Evolutionary conservation across 2,329 filamentous ascomycete genomes (phyloP), one percentile per base, ranked within the genome.

Genomic region (Alternaria infectoria): DNA sequence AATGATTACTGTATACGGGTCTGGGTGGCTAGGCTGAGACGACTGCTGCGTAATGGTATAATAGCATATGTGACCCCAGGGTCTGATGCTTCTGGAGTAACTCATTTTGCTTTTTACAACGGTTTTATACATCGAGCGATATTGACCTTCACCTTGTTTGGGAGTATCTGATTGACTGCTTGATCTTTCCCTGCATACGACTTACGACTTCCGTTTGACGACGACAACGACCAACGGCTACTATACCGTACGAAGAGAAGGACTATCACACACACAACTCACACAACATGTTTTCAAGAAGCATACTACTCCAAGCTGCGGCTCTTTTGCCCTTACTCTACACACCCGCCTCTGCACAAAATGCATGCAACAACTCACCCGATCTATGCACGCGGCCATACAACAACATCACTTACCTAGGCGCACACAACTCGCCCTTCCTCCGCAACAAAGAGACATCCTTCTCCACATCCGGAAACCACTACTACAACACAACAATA

Each of bases 331-430:
- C 74, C n/a, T 64, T 76, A 51, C 67, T 79, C 67, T 76, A 64
- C 63, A 60, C 69, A 12, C 64, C 70, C 58, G 65, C 65, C 54
- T 72, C 73, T 6, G 77, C 77, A 60, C 74, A 80, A 56, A 77
- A 74, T 68, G 88, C 89, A 30, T 96, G 93, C 86, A 96, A 96
- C 82, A 95, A 95, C 83, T 93, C 91, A 1, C 91, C 91, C 0
- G 82, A 85, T 46, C 86, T 96, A 44, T 96, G 93, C 83, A 83
- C 81, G 65, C 88, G 87, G 67, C 81, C 87, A 17, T 96, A 96
- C 83, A 89, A 88, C 81, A 88, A 91, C 69, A 87, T 96, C 70
- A 94, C 92, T 4, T 87, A 94, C 77, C 87, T 95, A 74, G 91
- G 91, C 21, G 91, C 90, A 17, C 92, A 94, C 81, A 86, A 93